Evolutionary conservation across 2,329 filamentous ascomycete genomes (phyloP).

Genomic region (Cladorrhinum sp.): DNA sequence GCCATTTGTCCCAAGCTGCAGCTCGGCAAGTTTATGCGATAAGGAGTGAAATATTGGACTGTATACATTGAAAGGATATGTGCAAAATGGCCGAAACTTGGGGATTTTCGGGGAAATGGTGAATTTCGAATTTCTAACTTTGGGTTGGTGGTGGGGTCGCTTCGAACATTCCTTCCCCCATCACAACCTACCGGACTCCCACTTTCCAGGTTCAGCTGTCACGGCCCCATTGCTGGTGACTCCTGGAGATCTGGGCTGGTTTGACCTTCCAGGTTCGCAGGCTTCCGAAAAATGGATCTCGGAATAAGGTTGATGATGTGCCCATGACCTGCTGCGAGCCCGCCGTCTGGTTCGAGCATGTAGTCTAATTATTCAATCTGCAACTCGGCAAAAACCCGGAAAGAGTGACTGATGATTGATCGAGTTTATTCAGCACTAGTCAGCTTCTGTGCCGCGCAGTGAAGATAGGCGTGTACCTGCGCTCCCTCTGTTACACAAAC

Average conservation of each 20-base stretch:
- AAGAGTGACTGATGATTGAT: no score
- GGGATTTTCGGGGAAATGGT: background rate
- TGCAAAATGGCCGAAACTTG: background rate
- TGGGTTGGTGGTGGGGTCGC: background rate
- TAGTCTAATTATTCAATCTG: no score
- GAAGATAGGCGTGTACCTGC: no score
- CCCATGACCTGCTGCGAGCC: no score
- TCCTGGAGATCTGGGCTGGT: background rate
- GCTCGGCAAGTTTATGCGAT: constrained; percentile 5
- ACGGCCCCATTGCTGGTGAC: background rate
- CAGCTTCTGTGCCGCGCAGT: background rate
- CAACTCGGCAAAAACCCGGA: no score
- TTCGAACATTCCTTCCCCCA: background rate
- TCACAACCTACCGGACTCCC: no score
- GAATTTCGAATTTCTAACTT: background rate
- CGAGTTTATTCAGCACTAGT: background rate
- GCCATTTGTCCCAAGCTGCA: background rate
- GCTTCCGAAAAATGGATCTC: no score
- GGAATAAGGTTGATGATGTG: no score
- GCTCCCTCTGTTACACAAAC: background rate
- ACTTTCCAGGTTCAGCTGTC: background rate
- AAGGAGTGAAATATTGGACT: background rate
- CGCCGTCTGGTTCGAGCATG: no score
- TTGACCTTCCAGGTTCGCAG: background rate
- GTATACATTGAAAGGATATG: background rate